Percentiles rank a stretch among this genome's conserved stretches.
Conservation (phyloP, 1,139 yeast genomes). For the Kodamaea ohmeri region DNA sequence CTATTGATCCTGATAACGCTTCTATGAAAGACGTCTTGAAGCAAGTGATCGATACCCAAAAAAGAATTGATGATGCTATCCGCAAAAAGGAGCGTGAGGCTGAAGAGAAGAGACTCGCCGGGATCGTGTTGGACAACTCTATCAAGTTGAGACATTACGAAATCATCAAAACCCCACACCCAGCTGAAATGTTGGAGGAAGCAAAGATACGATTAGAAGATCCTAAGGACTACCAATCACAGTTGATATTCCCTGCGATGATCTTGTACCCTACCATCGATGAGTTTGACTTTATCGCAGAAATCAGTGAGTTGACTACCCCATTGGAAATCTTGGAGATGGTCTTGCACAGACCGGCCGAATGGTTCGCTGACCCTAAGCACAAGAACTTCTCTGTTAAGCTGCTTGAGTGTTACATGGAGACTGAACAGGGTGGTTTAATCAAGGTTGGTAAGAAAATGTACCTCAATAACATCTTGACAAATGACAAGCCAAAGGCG, state of each 20-base stretch:
- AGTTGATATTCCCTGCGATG: conserved; percentile 75
- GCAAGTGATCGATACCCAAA: conserved; percentile 41
- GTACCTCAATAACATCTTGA: conserved; percentile 60
- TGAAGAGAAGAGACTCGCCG: conserved; percentile 29
- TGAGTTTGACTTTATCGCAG: conserved; percentile 79
- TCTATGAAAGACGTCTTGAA: conserved; percentile 47
- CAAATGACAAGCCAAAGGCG: conserved; percentile 59
- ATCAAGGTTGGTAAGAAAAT: conserved; percentile 82
- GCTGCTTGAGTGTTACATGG: conserved; percentile 73
- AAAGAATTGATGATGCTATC: conserved; percentile 30
- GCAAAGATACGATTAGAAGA: conserved; percentile 61
- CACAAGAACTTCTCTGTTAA: conserved; percentile 58
- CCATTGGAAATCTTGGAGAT: conserved; percentile 56
- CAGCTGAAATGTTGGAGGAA: conserved; percentile 48
- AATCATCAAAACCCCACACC: conserved; percentile 47
- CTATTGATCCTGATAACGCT: conserved; percentile 55
- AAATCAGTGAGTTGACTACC: conserved; percentile 67
- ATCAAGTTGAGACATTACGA: conserved; percentile 53
- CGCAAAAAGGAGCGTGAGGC: conserved; percentile 33
- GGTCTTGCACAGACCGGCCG: conserved; percentile 62
- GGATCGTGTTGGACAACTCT: conserved; percentile 48
- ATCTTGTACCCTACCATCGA: conserved; percentile 80
- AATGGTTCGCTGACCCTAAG: conserved; percentile 67
- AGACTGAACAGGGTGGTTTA: conserved; percentile 79
- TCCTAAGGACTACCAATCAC: conserved; percentile 70